Conservation (phyloP, 2,329 filamentous ascomycete genomes). For the Ramichloridium luteum region DNA sequence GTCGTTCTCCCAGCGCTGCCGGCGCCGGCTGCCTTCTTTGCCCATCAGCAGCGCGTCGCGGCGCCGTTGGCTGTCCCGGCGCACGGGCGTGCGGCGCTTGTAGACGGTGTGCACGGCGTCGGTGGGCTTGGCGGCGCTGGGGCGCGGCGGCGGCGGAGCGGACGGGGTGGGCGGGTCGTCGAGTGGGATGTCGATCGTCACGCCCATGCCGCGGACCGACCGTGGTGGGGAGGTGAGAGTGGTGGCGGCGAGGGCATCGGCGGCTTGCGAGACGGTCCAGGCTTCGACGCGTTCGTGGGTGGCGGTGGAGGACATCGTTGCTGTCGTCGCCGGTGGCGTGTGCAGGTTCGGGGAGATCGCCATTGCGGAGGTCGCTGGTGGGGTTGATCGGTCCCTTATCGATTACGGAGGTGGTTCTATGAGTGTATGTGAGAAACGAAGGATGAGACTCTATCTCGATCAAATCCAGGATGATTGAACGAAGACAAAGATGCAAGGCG, state of each 20-base stretch:
- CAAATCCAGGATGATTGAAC: no score
- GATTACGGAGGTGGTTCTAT: no score
- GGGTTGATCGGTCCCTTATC: no score
- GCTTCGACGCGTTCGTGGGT: slow-evolving; percentile 29
- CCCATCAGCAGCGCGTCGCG: slow-evolving; percentile 74
- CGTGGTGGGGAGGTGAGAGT: slow-evolving; percentile 25
- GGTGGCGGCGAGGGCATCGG: slow-evolving; percentile 30
- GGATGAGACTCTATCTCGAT: no score
- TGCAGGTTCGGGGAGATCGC: not conserved
- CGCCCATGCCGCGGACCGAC: slow-evolving; percentile 41
- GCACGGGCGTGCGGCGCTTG: slow-evolving; percentile 42
- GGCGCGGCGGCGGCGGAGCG: slow-evolving; percentile 14
- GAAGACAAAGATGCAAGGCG: no score
- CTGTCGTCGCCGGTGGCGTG: not conserved
- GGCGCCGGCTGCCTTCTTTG: slow-evolving; percentile 76
- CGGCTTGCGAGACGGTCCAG: slow-evolving; percentile 36
- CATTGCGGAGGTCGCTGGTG: not conserved
- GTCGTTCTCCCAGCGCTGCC: slow-evolving; percentile 93
- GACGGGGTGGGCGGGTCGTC: slow-evolving; percentile 41
- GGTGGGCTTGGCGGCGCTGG: no score
- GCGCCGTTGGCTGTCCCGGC: slow-evolving; percentile 49
- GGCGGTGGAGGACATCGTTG: not conserved
- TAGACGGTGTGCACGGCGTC: slow-evolving; percentile 26
- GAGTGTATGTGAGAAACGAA: no score
- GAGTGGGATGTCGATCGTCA: slow-evolving; percentile 61